A percentile compares a stretch with the other conserved stretches of the same genome.
Evolutionary conservation across 2,329 filamentous ascomycete genomes (phyloP).

Genomic region (Didymella pomorum): DNA sequence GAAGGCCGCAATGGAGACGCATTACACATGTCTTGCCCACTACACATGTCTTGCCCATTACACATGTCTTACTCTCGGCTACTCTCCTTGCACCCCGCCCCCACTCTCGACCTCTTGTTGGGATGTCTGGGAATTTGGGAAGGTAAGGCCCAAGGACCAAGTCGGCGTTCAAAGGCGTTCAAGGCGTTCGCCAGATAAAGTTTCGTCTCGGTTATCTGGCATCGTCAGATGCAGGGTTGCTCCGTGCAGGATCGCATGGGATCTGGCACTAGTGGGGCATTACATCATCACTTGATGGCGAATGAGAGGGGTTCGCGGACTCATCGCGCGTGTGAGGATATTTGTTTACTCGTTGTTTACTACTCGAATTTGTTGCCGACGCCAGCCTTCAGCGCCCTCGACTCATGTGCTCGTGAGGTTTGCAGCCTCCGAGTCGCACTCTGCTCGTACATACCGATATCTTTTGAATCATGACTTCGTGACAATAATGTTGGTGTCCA

Average conservation of each 20-base stretch:
- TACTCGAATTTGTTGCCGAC: no score
- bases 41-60: no score
- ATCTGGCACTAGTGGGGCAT: slow-evolving; percentile 11
- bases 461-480: background rate
- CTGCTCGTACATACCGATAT: background rate
- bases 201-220: background rate
- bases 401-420: no score
- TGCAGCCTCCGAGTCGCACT: background rate
- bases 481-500: background rate
- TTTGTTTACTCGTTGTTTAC: background rate
- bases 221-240: background rate
- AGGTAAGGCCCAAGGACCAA: no score
- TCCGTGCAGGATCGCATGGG: slow-evolving; percentile 4
- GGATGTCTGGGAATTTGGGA: no score
- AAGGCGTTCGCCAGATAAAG: background rate
- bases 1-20: background rate
- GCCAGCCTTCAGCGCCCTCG: no score
- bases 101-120: no score
- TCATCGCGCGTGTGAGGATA: background rate
- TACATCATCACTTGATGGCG: slow-evolving; percentile 6
- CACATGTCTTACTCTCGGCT: no score
- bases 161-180: background rate
- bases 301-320: background rate
- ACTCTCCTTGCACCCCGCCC: no score
- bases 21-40: slow-evolving; percentile 15